Conservation (phyloP, 768 basidiomycete genomes). For the Trametes maxima region DNA sequence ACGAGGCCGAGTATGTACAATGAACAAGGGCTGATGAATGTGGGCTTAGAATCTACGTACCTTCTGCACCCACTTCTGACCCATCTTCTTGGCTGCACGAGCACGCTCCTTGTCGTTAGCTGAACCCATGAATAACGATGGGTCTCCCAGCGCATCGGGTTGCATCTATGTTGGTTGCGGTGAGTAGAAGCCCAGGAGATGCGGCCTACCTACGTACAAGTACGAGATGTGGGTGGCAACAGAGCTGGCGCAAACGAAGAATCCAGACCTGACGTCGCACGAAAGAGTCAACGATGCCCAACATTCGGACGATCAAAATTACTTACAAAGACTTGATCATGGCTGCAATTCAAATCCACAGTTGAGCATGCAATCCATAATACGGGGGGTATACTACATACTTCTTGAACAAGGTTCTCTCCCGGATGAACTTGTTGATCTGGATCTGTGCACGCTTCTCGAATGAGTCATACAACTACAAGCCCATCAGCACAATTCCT, state of each 20-base stretch:
- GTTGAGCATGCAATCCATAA: neutral
- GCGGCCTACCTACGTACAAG: conserved; percentile 42
- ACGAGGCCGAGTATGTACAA: neutral
- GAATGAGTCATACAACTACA: conserved; percentile 58
- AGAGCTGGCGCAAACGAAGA: conserved; percentile 72
- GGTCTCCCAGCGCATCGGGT: conserved; percentile 52
- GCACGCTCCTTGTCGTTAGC: conserved; percentile 58
- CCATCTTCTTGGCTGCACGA: conserved; percentile 51
- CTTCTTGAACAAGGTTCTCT: conserved; percentile 73
- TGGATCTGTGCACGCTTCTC: conserved; percentile 56
- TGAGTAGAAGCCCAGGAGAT: neutral
- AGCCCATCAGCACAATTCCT: neutral
- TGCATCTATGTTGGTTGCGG: conserved; percentile 36
- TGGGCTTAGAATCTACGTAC: conserved; percentile 13
- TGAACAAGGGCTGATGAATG: neutral
- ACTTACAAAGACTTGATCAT: conserved; percentile 49
- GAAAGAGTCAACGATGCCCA: neutral
- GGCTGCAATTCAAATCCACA: conserved; percentile 35
- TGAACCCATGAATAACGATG: conserved; percentile 48
- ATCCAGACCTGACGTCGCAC: conserved; percentile 58
- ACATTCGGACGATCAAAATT: neutral
- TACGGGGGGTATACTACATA: conserved; percentile 41
- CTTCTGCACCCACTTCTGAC: conserved; percentile 42
- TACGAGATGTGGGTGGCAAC: conserved; percentile 72
- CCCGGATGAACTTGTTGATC: conserved; percentile 61